Base-by-base conservation (phyloP, 2,329 filamentous ascomycete species). In the Trematosphaeria pertusa region DNA sequence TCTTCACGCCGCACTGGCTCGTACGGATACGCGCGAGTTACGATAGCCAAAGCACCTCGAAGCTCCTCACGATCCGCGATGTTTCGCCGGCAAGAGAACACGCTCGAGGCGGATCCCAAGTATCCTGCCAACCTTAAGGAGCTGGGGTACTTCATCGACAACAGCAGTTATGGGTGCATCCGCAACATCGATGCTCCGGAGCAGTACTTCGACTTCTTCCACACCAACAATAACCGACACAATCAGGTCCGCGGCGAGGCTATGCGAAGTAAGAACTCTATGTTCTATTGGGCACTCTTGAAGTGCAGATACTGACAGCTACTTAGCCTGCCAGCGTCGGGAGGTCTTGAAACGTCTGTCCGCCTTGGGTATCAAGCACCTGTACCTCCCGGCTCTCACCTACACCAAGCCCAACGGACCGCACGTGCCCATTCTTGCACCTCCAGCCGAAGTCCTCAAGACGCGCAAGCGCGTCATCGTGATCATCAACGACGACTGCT, bases 131-230 rank as follows among this genome's bases (percentile, higher is more conserved):
- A 88, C 59, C 76, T 97, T 20, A 75, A 83, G 48, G 75, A 82
- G 42, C 83, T 97, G 3, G 92, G 91, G 88, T 93, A 91, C 72
- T 92, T 89, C 67, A 73, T 96, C 73, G 91, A 89, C 58, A 79
- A 86, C 0, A 72, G 85, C 0, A 89, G 93, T 57, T 84, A 93
- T 62, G 43, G 37, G 17, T 46, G 43, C 30, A 82, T 96, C 51
- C 85, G 88, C 37, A 85, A 79, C 50, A 86, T 89, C 43, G 75
- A 81, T 17, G 75, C 90, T 26, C 85, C 87, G 0, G 79, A 87
- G 20, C 77, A 81, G 55, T 87, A 86, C 64, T 96, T 90, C 76
- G 82, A 89, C 58, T 96, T 81, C 78, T 87, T 85, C 67, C 71
- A 88, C 42, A 87, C 82, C 66, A 85, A 83, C 58, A 91, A 91